Evolutionary conservation across 768 basidiomycete species (phyloP).

Genomic region (Agaricus sinodeliciosus): DNA sequence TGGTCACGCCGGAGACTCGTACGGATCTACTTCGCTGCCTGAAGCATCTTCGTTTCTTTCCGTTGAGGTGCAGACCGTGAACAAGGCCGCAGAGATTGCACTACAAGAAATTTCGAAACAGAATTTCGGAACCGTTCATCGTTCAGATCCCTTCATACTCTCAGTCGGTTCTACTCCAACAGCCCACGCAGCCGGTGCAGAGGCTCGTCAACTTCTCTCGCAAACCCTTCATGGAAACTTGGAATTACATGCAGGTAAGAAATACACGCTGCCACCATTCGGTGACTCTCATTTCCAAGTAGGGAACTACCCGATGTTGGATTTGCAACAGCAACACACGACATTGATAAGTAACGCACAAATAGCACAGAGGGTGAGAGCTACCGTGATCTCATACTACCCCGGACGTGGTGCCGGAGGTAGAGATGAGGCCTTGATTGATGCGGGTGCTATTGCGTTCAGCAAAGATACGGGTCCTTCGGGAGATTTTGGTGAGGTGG

Average conservation of each 20-base stretch:
- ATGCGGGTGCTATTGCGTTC: slow-evolving; percentile 82
- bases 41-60: slow-evolving; percentile 64
- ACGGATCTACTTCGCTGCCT: slow-evolving; percentile 62
- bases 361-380: slow-evolving; percentile 63
- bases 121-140: slow-evolving; percentile 23
- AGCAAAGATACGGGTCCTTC: slow-evolving; percentile 80
- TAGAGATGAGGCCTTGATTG: slow-evolving; percentile 68
- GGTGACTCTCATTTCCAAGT: neutral
- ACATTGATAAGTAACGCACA: slow-evolving; percentile 46
- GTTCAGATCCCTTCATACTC: slow-evolving; percentile 53
- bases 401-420: slow-evolving; percentile 57
- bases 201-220: slow-evolving; percentile 36
- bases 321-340: slow-evolving; percentile 80
- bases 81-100: slow-evolving; percentile 53
- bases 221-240: slow-evolving; percentile 50
- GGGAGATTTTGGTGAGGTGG: slow-evolving; percentile 64
- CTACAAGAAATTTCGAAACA: slow-evolving; percentile 34
- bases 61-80: slow-evolving; percentile 64
- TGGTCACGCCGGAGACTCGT: slow-evolving; percentile 71
- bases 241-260: slow-evolving; percentile 70
- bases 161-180: slow-evolving; percentile 87
- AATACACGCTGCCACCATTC: neutral
- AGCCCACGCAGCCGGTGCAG: slow-evolving; percentile 67
- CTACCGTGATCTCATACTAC: slow-evolving; percentile 77
- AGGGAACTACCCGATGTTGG: slow-evolving; percentile 81